Conservation (phyloP, 805 yeast genomes). For the Clavispora asparagi region DNA sequence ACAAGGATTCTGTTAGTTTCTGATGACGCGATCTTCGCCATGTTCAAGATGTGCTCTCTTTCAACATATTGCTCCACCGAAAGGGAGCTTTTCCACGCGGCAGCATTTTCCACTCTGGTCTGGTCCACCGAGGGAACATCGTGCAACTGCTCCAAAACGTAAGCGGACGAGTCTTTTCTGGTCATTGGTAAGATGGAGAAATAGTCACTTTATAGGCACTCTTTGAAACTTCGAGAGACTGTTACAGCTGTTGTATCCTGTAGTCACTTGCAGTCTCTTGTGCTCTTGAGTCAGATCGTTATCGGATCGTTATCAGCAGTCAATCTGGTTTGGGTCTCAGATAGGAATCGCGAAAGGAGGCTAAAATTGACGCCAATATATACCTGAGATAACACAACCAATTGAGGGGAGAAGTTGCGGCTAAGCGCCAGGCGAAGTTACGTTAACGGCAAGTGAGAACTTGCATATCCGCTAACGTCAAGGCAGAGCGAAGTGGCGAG, state of each 20-base stretch:
- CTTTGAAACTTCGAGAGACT: too few relatives aligned
- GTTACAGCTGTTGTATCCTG: too few relatives aligned
- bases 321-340: too few relatives aligned
- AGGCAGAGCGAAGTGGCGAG: neutral
- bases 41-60: slow-evolving; percentile 29
- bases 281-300: too few relatives aligned
- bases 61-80: slow-evolving; percentile 27
- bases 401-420: neutral
- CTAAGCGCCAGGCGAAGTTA: neutral
- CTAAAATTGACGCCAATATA: neutral
- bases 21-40: slow-evolving; percentile 16
- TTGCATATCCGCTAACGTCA: neutral
- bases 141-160: slow-evolving; percentile 14
- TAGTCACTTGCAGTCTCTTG: too few relatives aligned
- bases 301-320: too few relatives aligned
- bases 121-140: slow-evolving; percentile 23
- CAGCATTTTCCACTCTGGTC: slow-evolving; percentile 31
- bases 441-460: neutral
- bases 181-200: too few relatives aligned
- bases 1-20: slow-evolving; percentile 17
- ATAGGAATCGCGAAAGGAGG: too few relatives aligned
- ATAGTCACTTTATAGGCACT: too few relatives aligned
- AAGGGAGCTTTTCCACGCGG: slow-evolving; percentile 34
- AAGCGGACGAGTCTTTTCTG: slow-evolving; percentile 3
- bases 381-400: neutral